Evolutionary conservation across 192 early-diverging fungal species (phyloP).

Genomic region (Diversispora epigaea): DNA sequence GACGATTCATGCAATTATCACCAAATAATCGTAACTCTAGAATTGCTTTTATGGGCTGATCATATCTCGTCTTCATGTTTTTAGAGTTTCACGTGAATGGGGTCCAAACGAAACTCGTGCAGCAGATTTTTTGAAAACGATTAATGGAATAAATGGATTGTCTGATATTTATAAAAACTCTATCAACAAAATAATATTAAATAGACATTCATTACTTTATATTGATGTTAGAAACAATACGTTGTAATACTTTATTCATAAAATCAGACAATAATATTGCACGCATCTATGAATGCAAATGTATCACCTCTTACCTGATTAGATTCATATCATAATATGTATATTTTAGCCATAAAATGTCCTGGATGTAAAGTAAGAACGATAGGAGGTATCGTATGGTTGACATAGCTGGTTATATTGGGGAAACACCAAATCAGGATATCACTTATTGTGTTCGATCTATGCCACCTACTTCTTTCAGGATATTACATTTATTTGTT

Average conservation of each 20-base stretch:
- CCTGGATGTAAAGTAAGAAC: not conserved
- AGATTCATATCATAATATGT: not conserved
- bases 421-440: not conserved
- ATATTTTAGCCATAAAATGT: constrained; percentile 6
- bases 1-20: not conserved
- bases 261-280: too few species aligned
- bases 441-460: not conserved
- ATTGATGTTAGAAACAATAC: not conserved
- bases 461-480: not conserved
- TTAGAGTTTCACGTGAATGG: constrained; percentile 22
- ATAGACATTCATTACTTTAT: constrained; percentile 14
- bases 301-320: constrained; percentile 15
- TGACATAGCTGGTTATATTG: constrained; percentile 21
- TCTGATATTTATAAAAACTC: not conserved
- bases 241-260: not conserved
- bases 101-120: not conserved
- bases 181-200: not conserved
- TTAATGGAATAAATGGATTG: not conserved
- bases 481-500: constrained; percentile 31
- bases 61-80: not conserved
- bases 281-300: not conserved
- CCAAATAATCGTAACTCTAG: not conserved
- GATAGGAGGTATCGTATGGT: not conserved
- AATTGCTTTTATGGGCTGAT: constrained; percentile 16
- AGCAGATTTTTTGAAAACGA: not conserved